These are phyloP conservation scores for Penicillium egyptiacum DNA, from an alignment of 495 filamentous ascomycete genomes.

Conservation along the genomic window DNA sequence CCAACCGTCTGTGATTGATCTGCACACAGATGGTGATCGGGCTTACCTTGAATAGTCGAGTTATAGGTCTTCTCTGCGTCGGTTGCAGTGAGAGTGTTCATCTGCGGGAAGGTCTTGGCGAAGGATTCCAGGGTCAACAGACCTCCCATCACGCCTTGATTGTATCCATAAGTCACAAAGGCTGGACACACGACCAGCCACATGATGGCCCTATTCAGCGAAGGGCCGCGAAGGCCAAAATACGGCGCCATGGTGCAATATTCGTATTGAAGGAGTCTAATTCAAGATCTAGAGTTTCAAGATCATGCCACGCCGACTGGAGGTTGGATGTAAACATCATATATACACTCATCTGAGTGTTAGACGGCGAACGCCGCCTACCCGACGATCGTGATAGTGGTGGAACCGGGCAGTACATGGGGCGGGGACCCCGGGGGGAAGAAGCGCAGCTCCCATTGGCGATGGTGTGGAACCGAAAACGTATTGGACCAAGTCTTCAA, in stretches of 20 bases:
- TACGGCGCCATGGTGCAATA: conserved; percentile 19
- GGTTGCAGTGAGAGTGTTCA: conserved; percentile 30
- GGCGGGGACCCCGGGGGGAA: conserved; percentile 9
- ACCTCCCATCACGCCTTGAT: conserved; percentile 43
- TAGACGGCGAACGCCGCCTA: conserved; percentile 15
- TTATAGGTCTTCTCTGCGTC: neutral
- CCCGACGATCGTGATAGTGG: conserved; percentile 6
- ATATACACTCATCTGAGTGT: conserved; percentile 7
- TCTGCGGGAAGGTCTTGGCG: conserved; percentile 44
- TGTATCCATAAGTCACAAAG: conserved; percentile 46
- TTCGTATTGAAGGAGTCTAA: neutral
- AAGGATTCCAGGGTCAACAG: conserved; percentile 36
- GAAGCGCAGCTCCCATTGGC: conserved; percentile 11
- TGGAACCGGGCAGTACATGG: conserved; percentile 6
- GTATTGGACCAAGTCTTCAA: neutral
- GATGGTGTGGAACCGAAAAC: neutral
- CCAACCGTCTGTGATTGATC: neutral
- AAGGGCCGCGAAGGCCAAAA: conserved; percentile 32
- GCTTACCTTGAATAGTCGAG: conserved; percentile 3
- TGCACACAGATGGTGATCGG: too few species aligned
- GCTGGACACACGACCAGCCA: conserved; percentile 42
- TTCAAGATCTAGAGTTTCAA: conserved; percentile 6
- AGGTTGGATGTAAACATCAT: conserved; percentile 11
- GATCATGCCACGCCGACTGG: conserved; percentile 11
- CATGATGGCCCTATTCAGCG: conserved; percentile 32